Base-by-base conservation (phyloP, 1,284 basidiomycete genomes). In the Ustilago shanxiensis region DNA sequence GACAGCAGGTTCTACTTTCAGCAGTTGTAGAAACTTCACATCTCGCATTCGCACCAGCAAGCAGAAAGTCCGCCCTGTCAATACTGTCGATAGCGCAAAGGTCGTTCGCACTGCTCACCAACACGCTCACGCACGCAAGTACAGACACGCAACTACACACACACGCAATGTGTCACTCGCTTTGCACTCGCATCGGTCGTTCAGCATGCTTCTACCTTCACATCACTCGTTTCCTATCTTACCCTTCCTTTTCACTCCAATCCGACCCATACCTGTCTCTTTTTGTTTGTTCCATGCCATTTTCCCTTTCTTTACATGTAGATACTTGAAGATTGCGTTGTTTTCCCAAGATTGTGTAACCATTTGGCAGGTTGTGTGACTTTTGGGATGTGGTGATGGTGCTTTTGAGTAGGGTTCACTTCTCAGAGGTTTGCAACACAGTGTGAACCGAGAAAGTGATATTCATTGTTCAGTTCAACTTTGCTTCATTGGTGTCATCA, bases 291-390 rank as follows among this genome's bases (percentile, higher is more conserved):
- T 33, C 31, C 31, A 33, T 33, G 11, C 31, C 31, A 6, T 16
- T 7, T 49, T 49, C 24, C 3, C n/a, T 49, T 49, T 13, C 20
- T 52, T 29, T 22, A 35, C 28, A 52, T 52, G 39, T 56, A 20
- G 53, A 56, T 56, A 44, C 53, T 56, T 37, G 1, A 56, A 56
- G n/a, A 28, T 24, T 20, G 31, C 31, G 31, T n/a, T 28, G 24
- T 16, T 35, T 53, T 31, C 33, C 10, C 51, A 55, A 24, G 49
- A n/a, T n/a, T 14, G 39, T 39, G 39, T 44, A 41, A 39, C 28
- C 37, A 16, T 44, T 44, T 33, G 5, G 11, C 31, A 33, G 31
- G 11, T 33, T 33, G 31, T 33, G 31, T 33, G 31, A 33, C n/a
- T n/a, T n/a, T n/a, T n/a, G n/a, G n/a, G n/a, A n/a, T n/a, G n/a